These are phyloP conservation scores for Clausena lansium DNA, from an alignment of 345 rosid species.

Conservation along the genomic window DNA sequence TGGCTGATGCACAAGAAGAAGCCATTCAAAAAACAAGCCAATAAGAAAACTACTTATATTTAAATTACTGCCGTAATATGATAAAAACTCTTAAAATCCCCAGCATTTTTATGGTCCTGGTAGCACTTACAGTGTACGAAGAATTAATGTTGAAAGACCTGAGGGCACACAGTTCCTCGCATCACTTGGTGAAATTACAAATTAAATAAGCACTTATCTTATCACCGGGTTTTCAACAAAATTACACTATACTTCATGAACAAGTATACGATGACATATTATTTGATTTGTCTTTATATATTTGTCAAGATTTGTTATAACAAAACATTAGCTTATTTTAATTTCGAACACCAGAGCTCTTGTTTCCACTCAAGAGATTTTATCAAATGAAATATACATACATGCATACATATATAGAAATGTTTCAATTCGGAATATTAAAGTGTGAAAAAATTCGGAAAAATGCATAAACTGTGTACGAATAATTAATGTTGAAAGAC, in stretches of 20 bases:
- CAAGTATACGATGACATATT: not conserved
- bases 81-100: not conserved
- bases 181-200: not conserved
- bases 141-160: constrained; percentile 6
- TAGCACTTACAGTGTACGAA: not conserved
- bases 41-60: no score
- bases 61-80: no score
- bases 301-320: not conserved
- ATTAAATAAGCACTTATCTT: not conserved
- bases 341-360: no score
- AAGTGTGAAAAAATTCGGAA: no score
- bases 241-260: not conserved
- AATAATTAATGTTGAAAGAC: constrained; percentile 9
- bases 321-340: no score
- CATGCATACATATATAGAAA: no score
- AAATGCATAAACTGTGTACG: no score
- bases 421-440: no score
- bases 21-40: not conserved
- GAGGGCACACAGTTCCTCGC: constrained; percentile 18
- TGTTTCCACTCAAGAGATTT: no score
- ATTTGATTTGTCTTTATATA: not conserved
- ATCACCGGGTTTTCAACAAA: not conserved
- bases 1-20: not conserved
- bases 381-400: no score
- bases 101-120: not conserved